A percentile compares a stretch with the other conserved stretches of the same genome.
These are phyloP conservation scores for Corynespora cassiicola DNA, from an alignment of 2,329 filamentous ascomycete species.

Conservation along the genomic window DNA sequence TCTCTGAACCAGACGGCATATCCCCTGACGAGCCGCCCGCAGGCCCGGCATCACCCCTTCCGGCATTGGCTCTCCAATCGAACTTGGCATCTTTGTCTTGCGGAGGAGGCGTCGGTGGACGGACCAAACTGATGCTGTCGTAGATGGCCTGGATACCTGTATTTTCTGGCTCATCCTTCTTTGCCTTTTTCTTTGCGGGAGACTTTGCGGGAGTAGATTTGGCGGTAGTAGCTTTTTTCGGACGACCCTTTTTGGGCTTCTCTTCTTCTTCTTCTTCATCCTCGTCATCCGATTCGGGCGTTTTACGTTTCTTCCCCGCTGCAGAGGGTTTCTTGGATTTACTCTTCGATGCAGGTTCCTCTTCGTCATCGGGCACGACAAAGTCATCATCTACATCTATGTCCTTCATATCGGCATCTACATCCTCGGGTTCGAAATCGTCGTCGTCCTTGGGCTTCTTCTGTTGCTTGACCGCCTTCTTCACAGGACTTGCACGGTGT, in stretches of 20 bases:
- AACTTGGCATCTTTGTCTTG: slow-evolving; percentile 75
- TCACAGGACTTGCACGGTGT: slow-evolving; percentile 46
- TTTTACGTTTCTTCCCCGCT: slow-evolving; percentile 62
- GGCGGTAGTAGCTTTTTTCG: slow-evolving; percentile 44
- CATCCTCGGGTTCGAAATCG: slow-evolving; percentile 48
- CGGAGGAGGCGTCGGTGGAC: slow-evolving; percentile 82
- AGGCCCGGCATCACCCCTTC: slow-evolving; percentile 66
- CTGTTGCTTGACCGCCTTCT: slow-evolving; percentile 53
- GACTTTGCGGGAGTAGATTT: slow-evolving; percentile 63
- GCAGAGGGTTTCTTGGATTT: slow-evolving; percentile 46
- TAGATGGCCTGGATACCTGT: slow-evolving; percentile 82
- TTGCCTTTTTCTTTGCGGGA: slow-evolving; percentile 65
- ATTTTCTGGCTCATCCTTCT: slow-evolving; percentile 70
- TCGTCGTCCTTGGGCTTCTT: slow-evolving; percentile 50
- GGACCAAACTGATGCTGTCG: slow-evolving; percentile 82
- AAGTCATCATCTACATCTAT: slow-evolving; percentile 54
- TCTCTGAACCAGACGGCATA: slow-evolving; percentile 81
- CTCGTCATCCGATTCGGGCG: slow-evolving; percentile 58
- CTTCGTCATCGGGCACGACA: slow-evolving; percentile 51
- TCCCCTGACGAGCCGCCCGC: slow-evolving; percentile 68
- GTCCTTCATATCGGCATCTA: slow-evolving; percentile 63
- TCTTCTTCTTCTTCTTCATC: slow-evolving; percentile 62
- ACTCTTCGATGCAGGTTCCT: slow-evolving; percentile 47
- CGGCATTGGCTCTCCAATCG: slow-evolving; percentile 68
- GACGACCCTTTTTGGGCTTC: slow-evolving; percentile 63